Base-by-base conservation (phyloP, 2,329 filamentous ascomycete species). In the Xylariales sp. region DNA sequence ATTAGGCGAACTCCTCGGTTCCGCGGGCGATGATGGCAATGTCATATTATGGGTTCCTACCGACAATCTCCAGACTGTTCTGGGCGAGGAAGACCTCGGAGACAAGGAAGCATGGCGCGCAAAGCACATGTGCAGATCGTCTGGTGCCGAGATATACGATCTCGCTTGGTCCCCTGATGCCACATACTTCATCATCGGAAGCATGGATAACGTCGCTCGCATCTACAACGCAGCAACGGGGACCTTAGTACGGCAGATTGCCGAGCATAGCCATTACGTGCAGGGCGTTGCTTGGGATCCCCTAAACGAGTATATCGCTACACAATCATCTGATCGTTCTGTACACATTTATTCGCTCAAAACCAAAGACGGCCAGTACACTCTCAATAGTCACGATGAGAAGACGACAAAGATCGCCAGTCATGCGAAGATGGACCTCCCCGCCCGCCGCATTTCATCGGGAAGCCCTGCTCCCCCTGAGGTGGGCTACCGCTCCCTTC, bases 251-350 rank as follows among this genome's bases (percentile, higher is more conserved):
- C 84, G 91, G 43, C 91, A 96, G 61, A 95, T 97, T 47, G 91
- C 91, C 37, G 91, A 97, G 61, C 91, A 97, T 65, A 95, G 88
- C 54, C 93, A 98, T 62, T 98, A 96, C 60, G 93, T 98, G 14
- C 93, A 98, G 65, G 93, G 93, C 33, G 94, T 98, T 6, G 86
- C 93, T 5, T 98, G 93, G 94, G 94, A 98, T 66, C 94, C 93
- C 17, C 67, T 96, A 40, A 97, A 97, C 65, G 93, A 98, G 66
- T 98, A 90, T 61, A 90, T 98, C 43, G 93, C 93, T 25, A 98
- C 93, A 2, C 93, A 98, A 59, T 98, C 93, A 6, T 98, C 93
- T 5, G 93, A 98, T 65, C 85, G 93, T 57, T 96, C 93, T 2
- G 91, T 97, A 12, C 94, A 98, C 62, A 93, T 98, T 49, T 98